These are phyloP conservation scores for Sequoia sempervirens DNA, from an alignment of 75 land plant species.

Conservation along the genomic window DNA sequence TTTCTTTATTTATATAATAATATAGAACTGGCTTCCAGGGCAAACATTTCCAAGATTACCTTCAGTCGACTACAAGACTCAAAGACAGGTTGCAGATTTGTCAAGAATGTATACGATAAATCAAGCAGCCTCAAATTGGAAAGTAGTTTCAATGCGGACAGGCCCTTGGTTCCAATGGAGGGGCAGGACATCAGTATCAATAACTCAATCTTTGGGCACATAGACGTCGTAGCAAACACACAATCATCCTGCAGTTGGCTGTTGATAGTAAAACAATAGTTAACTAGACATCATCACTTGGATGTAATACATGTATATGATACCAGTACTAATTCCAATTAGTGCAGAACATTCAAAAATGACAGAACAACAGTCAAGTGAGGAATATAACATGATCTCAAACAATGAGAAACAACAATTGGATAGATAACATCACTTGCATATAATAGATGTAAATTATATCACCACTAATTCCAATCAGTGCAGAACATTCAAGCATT, in stretches of 20 bases:
- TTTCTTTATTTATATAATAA: neutral
- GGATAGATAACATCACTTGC: neutral
- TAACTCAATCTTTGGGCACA: conserved; percentile 84
- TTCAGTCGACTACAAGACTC: conserved; percentile 69
- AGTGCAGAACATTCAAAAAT: neutral
- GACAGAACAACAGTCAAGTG: neutral
- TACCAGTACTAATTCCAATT: neutral
- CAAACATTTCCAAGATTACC: conserved; percentile 35
- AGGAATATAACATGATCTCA: neutral
- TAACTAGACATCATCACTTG: neutral
- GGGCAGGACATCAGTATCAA: conserved; percentile 84
- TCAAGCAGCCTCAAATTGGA: conserved; percentile 69
- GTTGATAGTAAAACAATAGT: conserved; percentile 10
- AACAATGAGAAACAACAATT: neutral
- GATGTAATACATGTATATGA: neutral
- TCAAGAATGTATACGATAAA: conserved; percentile 91
- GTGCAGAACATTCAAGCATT: neutral
- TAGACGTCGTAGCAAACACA: conserved; percentile 64
- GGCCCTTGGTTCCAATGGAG: conserved; percentile 78
- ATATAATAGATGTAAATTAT: neutral
- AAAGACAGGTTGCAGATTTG: conserved; percentile 81
- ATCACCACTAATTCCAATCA: neutral
- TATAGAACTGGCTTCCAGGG: neutral
- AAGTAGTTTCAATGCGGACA: conserved; percentile 63
- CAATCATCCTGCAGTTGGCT: conserved; percentile 90